These are phyloP conservation scores for Solanum pimpinellifolium DNA, from an alignment of 257 asterid species.

Conservation along the genomic window DNA sequence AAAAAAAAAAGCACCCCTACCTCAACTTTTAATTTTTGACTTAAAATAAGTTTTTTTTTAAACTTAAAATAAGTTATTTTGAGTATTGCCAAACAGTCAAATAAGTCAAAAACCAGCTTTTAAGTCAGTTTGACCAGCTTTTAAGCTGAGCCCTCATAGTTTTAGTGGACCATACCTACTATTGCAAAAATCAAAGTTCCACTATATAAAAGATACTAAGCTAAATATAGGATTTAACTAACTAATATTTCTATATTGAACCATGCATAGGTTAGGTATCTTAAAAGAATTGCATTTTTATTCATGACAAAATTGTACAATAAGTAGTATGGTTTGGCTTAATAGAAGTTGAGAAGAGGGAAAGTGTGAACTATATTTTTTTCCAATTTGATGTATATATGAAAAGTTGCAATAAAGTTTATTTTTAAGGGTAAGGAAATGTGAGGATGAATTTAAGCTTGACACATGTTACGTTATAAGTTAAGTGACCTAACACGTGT, in stretches of 20 bases:
- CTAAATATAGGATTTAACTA: background rate
- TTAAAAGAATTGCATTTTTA: background rate
- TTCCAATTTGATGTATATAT: background rate
- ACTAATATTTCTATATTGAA: background rate
- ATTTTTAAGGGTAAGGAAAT: background rate
- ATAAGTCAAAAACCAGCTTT: too few relatives aligned
- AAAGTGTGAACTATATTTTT: background rate
- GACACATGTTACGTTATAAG: background rate
- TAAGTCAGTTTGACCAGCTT: too few relatives aligned
- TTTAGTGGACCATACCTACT: background rate
- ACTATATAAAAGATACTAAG: background rate
- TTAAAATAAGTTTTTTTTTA: too few relatives aligned
- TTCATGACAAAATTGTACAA: background rate
- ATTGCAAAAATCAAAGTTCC: background rate
- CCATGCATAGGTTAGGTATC: background rate
- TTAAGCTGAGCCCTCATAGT: too few relatives aligned
- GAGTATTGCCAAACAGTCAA: too few relatives aligned
- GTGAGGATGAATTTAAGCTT: background rate
- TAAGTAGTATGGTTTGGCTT: background rate
- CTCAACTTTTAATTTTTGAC: too few relatives aligned
- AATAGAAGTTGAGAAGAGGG: background rate
- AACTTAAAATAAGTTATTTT: too few relatives aligned
- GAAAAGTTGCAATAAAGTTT: background rate
- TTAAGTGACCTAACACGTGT: background rate
- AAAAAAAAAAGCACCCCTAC: too few relatives aligned